Evolutionary conservation across 2,329 filamentous ascomycete species (phyloP), one percentile per base, ranked within the genome.

Genomic region (Phaeosphaeriaceae sp.): DNA sequence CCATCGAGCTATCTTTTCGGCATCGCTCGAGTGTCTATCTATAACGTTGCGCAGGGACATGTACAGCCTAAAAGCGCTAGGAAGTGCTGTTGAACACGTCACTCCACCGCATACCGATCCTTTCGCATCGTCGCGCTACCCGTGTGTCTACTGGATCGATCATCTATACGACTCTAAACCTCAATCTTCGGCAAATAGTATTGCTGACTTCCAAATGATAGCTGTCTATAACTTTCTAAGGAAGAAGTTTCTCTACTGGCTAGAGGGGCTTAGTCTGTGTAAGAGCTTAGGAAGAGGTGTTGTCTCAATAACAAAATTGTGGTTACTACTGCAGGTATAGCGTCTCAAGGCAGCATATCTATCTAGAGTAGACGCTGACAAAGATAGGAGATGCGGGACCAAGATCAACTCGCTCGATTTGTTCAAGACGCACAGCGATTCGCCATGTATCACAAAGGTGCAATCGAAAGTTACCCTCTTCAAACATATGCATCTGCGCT

Each of bases 131-230:
- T 45, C 63, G 26, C 55, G 48, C n/a, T 63, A 60, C 37, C 60
- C 66, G 6, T 71, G 66, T 43, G 42, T 72, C 35, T 68, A 67
- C 47, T 75, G 70, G 73, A 52, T 65, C 26, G 58, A 68, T 35
- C 69, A 74, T 54, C 50, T 74, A 17, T 65, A 42, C 43, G 60
- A 56, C 28, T 58, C 16, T 15, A 48, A 42, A 12, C 16, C 18
- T 29, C 33, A 32, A 16, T 35, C 26, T 44, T 42, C 29, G 33
- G 16, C 41, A 12, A 34, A 26, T 52, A 9, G 29, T n/a, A n/a
- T n/a, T n/a, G n/a, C n/a, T n/a, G n/a, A n/a, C n/a, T n/a, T n/a
- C n/a, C n/a, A n/a, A n/a, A n/a, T n/a, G n/a, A n/a, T n/a, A n/a
- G n/a, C n/a, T n/a, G n/a, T n/a, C n/a, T n/a, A 47, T 23, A 8